Evolutionary conservation across 306 rosid species (phyloP).

Genomic region (Luffa aegyptiaca): DNA sequence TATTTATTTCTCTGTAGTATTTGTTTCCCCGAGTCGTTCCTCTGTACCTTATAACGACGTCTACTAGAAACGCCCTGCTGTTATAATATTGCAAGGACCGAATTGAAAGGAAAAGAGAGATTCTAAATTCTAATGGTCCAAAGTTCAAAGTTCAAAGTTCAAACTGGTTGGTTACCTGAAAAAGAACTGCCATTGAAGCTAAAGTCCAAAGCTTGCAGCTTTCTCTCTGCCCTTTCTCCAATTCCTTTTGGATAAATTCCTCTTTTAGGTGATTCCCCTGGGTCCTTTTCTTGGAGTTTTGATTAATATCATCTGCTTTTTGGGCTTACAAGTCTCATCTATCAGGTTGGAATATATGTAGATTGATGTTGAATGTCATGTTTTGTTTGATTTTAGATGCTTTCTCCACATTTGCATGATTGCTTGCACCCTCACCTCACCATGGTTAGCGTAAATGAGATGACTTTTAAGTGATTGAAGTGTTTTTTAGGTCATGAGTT

Average conservation of each 20-base stretch:
- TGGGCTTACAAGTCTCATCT: neutral
- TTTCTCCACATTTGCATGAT: too few species aligned
- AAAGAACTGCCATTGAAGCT: neutral
- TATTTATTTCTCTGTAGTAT: neutral
- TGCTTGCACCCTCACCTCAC: too few species aligned
- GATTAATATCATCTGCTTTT: neutral
- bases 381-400: neutral
- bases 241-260: conserved; percentile 9
- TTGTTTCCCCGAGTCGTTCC: neutral
- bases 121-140: conserved; percentile 3
- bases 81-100: neutral
- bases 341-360: neutral
- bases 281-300: neutral
- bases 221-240: neutral
- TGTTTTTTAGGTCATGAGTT: neutral
- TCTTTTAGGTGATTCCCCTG: neutral
- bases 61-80: neutral
- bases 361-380: neutral
- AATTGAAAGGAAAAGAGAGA: neutral
- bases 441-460: neutral
- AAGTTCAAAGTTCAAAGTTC: neutral
- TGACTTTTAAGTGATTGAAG: too few species aligned
- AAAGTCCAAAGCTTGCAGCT: neutral
- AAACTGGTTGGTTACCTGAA: neutral
- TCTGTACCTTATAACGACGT: neutral